Conservation (phyloP, 2,329 filamentous ascomycete species). For the Lasiodiplodia hormozganensis region DNA sequence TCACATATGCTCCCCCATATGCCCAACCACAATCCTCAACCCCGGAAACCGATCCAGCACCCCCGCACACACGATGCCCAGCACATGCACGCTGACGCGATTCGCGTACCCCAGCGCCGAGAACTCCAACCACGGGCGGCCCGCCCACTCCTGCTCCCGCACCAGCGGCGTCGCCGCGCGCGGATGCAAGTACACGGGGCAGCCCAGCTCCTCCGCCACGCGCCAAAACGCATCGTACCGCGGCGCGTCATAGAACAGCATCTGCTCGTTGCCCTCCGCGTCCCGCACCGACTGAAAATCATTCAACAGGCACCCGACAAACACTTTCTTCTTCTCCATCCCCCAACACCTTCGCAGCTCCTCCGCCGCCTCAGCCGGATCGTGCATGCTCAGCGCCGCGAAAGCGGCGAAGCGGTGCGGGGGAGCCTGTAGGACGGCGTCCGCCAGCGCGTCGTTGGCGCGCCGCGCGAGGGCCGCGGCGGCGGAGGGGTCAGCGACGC, state of each 20-base stretch:
- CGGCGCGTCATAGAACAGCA: slow-evolving; percentile 69
- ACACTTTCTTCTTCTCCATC: slow-evolving; percentile 49
- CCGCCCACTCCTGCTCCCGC: slow-evolving; percentile 64
- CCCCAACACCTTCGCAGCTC: slow-evolving; percentile 61
- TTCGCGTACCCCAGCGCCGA: slow-evolving; percentile 45
- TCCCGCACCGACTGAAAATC: slow-evolving; percentile 67
- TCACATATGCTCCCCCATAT: slow-evolving; percentile 55
- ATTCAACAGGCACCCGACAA: slow-evolving; percentile 52
- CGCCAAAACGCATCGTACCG: slow-evolving; percentile 69
- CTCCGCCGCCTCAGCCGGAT: slow-evolving; percentile 56
- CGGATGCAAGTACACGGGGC: slow-evolving; percentile 70
- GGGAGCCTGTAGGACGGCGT: slow-evolving; percentile 26
- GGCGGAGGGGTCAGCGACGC: slow-evolving; percentile 34
- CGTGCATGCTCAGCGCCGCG: slow-evolving; percentile 51
- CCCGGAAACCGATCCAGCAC: slow-evolving; percentile 57
- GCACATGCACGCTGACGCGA: slow-evolving; percentile 63
- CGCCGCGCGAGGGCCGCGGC: slow-evolving; percentile 36
- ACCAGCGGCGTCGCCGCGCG: slow-evolving; percentile 63
- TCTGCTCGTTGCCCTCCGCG: slow-evolving; percentile 53
- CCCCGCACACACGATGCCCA: slow-evolving; percentile 60
- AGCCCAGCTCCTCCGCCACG: slow-evolving; percentile 64
- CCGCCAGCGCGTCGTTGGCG: slow-evolving; percentile 39
- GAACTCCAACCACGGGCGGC: slow-evolving; percentile 66
- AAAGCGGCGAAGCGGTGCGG: slow-evolving; percentile 9
- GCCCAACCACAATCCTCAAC: slow-evolving; percentile 56